Evolutionary conservation across 805 yeast genomes (phyloP).

Genomic region (Hanseniaspora lachancei): DNA sequence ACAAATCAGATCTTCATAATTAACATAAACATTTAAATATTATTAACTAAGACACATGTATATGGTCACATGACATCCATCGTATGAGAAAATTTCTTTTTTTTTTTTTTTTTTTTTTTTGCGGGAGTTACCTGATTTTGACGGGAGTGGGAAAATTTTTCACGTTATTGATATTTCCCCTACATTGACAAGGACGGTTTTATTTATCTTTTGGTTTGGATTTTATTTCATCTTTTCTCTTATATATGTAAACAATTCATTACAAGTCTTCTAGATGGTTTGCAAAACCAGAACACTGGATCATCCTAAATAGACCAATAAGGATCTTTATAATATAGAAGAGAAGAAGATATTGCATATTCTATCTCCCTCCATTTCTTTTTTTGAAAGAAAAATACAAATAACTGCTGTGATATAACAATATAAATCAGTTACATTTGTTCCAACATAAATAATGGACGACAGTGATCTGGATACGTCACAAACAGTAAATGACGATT

Average conservation of each 20-base stretch:
- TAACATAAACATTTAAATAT: conserved; percentile 3
- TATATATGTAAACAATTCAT: too few relatives aligned
- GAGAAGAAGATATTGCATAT: too few relatives aligned
- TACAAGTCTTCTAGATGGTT: too few relatives aligned
- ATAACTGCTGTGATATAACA: background rate
- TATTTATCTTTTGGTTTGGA: too few relatives aligned
- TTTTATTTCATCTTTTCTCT: too few relatives aligned
- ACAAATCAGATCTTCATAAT: conserved; percentile 28
- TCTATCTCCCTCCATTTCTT: background rate
- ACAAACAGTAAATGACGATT: background rate
- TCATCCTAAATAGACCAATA: too few relatives aligned
- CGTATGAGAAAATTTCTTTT: conserved; percentile 9
- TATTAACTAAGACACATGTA: background rate
- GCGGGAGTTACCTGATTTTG: background rate
- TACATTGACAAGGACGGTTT: too few relatives aligned
- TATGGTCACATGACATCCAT: background rate
- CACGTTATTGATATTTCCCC: background rate
- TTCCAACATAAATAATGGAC: background rate
- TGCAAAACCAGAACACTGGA: too few relatives aligned
- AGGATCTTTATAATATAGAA: too few relatives aligned
- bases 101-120: background rate
- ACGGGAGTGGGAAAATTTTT: background rate
- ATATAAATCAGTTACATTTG: background rate
- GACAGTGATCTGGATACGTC: background rate
- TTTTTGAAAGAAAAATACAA: background rate